Base-by-base conservation (phyloP, 345 rosid species). In the Nasturtium officinale region DNA sequence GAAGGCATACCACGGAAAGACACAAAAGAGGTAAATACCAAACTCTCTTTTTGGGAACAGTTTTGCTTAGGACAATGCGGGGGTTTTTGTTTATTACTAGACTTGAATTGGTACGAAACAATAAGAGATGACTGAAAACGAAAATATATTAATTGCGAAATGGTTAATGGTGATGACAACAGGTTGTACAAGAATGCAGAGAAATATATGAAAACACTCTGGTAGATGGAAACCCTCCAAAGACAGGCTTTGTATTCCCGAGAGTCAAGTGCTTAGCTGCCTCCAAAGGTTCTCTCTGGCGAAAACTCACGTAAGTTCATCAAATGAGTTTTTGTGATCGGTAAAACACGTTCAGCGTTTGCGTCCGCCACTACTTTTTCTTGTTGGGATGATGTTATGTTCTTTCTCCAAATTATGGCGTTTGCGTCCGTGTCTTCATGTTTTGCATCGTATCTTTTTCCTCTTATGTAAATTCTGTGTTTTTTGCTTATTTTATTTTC, bases 151-250 rank as follows among this genome's bases (percentile, higher is more conserved):
- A 20, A 17, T 21, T 0, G 75, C 1, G 5, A 58, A 46, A 33
- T 65, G 46, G 21, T 51, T 16, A 26, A 32, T 47, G 65, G 65
- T 82, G 72, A 48, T 65, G 40, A 23, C 5, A 71, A 57, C 80
- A 96, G 99, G 98, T 96, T 38, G 92, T 92, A 50, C 98, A 90
- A 82, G 99, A 96, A 74, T 96, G 99, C 88, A 92, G 75, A 81
- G 99, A 92, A 71, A 92, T 96, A 52, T 92, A 90, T 20, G 98
- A 89, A 82, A 90, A 96, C 68, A 85, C 97, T 4, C 88, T 86
- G 26, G 82, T 87, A 51, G 90, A 85, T 65, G 99, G 99, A 51
- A 89, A 83, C 17, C 94, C 99, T 5, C 88, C 91, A 9, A 92
- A 80, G 87, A 78, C 96, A 1, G 98, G 99, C 50, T 89, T 90